Base-by-base conservation (phyloP, 345 rosid genomes). In the Gossypium thurberi region DNA sequence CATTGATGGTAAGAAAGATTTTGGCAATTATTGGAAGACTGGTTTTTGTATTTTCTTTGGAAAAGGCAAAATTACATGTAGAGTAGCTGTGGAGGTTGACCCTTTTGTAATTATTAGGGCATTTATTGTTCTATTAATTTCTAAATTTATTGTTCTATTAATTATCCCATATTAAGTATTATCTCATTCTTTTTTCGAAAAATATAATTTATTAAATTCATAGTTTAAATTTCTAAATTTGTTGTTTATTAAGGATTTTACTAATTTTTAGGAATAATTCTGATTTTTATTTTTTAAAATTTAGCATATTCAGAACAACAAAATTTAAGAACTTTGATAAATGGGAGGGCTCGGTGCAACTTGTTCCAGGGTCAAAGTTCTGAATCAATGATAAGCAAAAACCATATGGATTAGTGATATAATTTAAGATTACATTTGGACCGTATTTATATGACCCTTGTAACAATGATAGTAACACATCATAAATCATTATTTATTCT, bases 1-100 rank as follows among this genome's bases (percentile, higher is more conserved):
- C 71, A 47, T 67, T 67, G 43, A 67, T 67, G 55, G 14, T 12
- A 13, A 20, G 13, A 57, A 72, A 59, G 9, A 72, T 23, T 9
- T 44, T 59, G 67, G 67, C 66, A 46, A 55, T 46, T 33, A 59
- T 46, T 25, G 4, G 21, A 28, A 15, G 17, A 15, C 26, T 0
- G 14, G 57, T 69, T 69, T 69, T 37, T 33, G 61, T 52, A 51
- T 69, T 69, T 33, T 52, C n/a, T 12, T 64, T 23, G 44, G 12
- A 52, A 52, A 20, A 71, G 65, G 65, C 20, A 57, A 33, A 33
- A 33, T 26, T 43, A 57, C 26, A 57, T 20, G 67, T 1, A 21
- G 33, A 57, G 61, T 21, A 28, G 17, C 17, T 58, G 33, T 1
- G 10, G 43, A 7, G 5, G 75, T 58, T 23, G 66, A 59, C 67